Base-by-base conservation (phyloP, 495 filamentous ascomycete species). In the Pseudoneurospora amorphoporcata region DNA sequence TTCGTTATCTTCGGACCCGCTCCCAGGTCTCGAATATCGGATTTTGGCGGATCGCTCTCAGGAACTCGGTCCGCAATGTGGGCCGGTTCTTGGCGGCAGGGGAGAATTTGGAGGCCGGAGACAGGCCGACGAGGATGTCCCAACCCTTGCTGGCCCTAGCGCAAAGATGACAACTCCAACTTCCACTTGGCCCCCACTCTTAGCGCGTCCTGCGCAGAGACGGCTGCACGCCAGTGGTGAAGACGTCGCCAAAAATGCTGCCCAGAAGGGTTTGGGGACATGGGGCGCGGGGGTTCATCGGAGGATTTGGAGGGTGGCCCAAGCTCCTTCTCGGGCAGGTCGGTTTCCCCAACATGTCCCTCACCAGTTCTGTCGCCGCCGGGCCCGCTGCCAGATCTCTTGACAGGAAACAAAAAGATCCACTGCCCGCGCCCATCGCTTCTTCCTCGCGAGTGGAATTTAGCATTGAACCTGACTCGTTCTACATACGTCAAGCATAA, bases 291-390 rank as follows among this genome's bases (percentile, higher is more conserved):
- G 53, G 53, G 53, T 61, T 61, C 53, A 61, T 61, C 53, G 53
- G 32, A 37, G 53, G 61, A 58, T 29, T 69, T 43, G 40, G 71
- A 32, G 8, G 39, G 35, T 71, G 70, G 70, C 39, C 70, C 42
- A 71, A 71, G 70, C 70, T 71, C 38, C 35, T 14, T 23, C 23
- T 23, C 23, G 23, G 23, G 23, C 17, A 29, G 10, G 14, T 14
- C 14, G 23, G 45, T 45, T 37, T 69, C 68, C 71, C 71, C 71
- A 72, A 72, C 71, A 72, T 38, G 65, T 69, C 17, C 38, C 72
- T 45, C 69, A 40, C 68, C 32, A 47, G 45, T 58, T 58, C 47
- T 29, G 47, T 58, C 47, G 47, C 47, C 10, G 47, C 53, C 29
- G 53, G 29, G 53, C 29, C 29, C 53, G 53, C 53, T 8, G 53